Evolutionary conservation across 805 yeast species (phyloP).

Genomic region (Ogataea angusta): DNA sequence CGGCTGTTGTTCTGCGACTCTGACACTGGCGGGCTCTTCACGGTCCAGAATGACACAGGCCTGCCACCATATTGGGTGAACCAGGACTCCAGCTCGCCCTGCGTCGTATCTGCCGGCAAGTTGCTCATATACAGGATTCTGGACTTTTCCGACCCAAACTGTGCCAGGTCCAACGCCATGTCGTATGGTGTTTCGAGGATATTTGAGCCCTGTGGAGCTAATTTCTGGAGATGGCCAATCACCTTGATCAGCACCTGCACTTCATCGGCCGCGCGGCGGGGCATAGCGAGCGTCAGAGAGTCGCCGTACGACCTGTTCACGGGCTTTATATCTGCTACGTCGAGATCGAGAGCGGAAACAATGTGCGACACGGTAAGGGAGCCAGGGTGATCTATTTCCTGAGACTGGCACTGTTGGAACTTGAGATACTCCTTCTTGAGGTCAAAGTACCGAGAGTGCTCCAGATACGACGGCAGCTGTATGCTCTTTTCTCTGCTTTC

Average conservation of each 20-base stretch:
- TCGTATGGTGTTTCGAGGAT: constrained; percentile 76
- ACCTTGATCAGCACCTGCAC: constrained; percentile 44
- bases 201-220: constrained; percentile 44
- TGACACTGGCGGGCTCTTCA: constrained; percentile 49
- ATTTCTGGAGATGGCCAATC: constrained; percentile 41
- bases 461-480: constrained; percentile 68
- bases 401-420: constrained; percentile 61
- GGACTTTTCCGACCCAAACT: constrained; percentile 68
- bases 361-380: constrained; percentile 20
- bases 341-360: constrained; percentile 21
- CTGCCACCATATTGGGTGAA: constrained; percentile 82
- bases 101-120: constrained; percentile 82
- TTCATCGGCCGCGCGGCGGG: constrained; percentile 44
- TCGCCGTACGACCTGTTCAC: constrained; percentile 10
- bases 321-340: constrained; percentile 19
- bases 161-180: constrained; percentile 64
- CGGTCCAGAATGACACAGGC: constrained; percentile 87
- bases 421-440: constrained; percentile 67
- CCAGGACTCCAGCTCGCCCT: constrained; percentile 88
- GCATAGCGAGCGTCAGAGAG: constrained; percentile 27
- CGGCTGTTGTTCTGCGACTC: constrained; percentile 5
- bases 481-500: constrained; percentile 78
- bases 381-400: constrained; percentile 38
- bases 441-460: constrained; percentile 75
- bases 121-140: constrained; percentile 78